Base-by-base conservation (phyloP, 805 yeast species). In the Candida alai region DNA sequence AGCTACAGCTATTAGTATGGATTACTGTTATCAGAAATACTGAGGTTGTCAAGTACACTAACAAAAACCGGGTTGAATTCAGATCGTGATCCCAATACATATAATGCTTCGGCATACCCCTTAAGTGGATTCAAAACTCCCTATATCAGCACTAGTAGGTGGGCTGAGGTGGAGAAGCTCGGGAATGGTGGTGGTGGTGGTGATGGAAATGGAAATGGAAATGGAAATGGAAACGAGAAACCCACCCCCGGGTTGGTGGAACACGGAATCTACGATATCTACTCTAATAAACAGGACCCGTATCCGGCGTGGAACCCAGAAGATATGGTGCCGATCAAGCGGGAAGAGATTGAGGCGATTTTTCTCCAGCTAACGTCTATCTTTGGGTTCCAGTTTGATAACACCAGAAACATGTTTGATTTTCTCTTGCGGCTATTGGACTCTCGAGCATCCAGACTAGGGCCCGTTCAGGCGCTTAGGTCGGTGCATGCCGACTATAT, bases 401-500 rank as follows among this genome's bases (percentile, higher is more conserved):
- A 70, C 40, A 68, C 80, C 15, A 65, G 65, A 37, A 83, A 81
- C 47, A 80, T 80, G 76, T 80, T 72, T 59, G 87, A 80, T 46
- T 75, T 76, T 39, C 52, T 80, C 24, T 59, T 81, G 72, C 62
- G 74, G 43, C 54, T 79, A 41, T 61, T 81, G 24, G 88, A 81
- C 45, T 80, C 87, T 0, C 65, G 88, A 42, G 74, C 87, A 1
- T 73, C 86, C 1, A 65, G 90, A 44, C 70, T 77, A 74, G 65
- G 72, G 1, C 74, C 84, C 0, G 42, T 39, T 4, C 61, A 60
- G 16, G 86, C 89, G 1, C 64, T 83, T 28, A 59, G 62, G 34
- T 65, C 83, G 1, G 47, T 83, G 7, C 89, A 84, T 54, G 80
- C 80, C 1, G 90, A 83, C 51, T 84, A 81, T 48, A 77, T 83